phyloP scores from a whole-genome alignment of 1,284 basidiomycete genomes.

The Fistulina hepatica region DNA sequence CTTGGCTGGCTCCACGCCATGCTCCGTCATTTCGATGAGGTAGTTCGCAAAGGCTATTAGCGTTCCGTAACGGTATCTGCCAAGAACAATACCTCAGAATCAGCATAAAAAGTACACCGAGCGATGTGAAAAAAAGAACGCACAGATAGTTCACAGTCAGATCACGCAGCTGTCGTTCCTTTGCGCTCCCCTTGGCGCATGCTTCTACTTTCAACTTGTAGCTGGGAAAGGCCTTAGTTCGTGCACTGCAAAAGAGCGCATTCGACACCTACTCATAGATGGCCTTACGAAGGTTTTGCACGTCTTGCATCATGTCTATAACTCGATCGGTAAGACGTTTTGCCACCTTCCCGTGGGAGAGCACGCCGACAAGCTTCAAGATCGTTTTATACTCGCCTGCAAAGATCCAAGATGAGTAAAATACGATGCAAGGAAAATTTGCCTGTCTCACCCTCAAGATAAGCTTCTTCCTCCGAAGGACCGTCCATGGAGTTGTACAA shows the following conservation, averaged over 20 bases:
- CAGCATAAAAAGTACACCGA: not conserved
- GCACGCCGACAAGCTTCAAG: conserved; percentile 83
- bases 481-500: conserved; percentile 64
- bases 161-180: conserved; percentile 63
- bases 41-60: conserved; percentile 96
- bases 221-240: conserved; percentile 28
- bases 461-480: conserved; percentile 75
- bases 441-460: conserved; percentile 58
- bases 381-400: conserved; percentile 96
- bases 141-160: conserved; percentile 82
- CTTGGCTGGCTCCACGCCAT: conserved; percentile 31
- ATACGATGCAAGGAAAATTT: conserved; percentile 2
- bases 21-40: conserved; percentile 68
- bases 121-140: conserved; percentile 18
- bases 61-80: conserved; percentile 77
- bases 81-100: conserved; percentile 7
- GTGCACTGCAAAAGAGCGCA: conserved; percentile 1
- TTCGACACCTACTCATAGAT: conserved; percentile 67
- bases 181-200: conserved; percentile 65
- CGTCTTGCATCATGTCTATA: conserved; percentile 86
- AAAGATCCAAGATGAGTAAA: conserved; percentile 2
- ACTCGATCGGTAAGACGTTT: conserved; percentile 86
- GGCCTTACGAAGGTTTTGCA: conserved; percentile 87
- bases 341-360: conserved; percentile 84
- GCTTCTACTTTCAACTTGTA: conserved; percentile 88